Evolutionary conservation across 805 yeast genomes (phyloP).

Genomic region (Millerago galiae): DNA sequence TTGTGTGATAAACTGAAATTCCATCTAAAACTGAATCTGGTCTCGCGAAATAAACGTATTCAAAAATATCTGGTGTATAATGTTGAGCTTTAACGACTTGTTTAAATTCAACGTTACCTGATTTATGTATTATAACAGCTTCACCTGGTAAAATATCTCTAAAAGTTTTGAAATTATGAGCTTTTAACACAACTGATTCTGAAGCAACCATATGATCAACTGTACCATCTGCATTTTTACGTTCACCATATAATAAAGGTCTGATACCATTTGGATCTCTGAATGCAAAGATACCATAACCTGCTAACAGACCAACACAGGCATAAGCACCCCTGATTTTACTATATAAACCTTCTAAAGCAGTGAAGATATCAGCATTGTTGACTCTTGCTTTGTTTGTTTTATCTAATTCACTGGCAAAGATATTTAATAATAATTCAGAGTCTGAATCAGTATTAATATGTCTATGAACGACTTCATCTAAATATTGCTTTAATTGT

Average conservation of each 20-base stretch:
- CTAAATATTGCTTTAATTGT: conserved; percentile 72
- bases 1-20: conserved; percentile 88
- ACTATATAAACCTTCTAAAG: conserved; percentile 75
- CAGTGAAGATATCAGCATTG: conserved; percentile 81
- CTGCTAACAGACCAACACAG: conserved; percentile 91
- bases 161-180: conserved; percentile 76
- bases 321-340: conserved; percentile 96
- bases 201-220: conserved; percentile 92
- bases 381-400: conserved; percentile 91
- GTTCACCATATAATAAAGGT: conserved; percentile 83
- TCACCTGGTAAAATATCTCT: conserved; percentile 91
- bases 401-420: conserved; percentile 87
- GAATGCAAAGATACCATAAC: conserved; percentile 91
- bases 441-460: conserved; percentile 96
- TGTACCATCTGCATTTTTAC: conserved; percentile 60
- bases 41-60: conserved; percentile 96
- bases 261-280: conserved; percentile 97
- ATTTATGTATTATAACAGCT: conserved; percentile 88
- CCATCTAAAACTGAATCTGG: conserved; percentile 97
- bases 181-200: conserved; percentile 90
- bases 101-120: conserved; percentile 67
- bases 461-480: conserved; percentile 92
- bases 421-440: conserved; percentile 80
- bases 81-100: conserved; percentile 76
- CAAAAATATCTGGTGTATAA: conserved; percentile 94